phyloP scores from a whole-genome alignment of 805 yeast genomes.

The Candida nitratophila region DNA sequence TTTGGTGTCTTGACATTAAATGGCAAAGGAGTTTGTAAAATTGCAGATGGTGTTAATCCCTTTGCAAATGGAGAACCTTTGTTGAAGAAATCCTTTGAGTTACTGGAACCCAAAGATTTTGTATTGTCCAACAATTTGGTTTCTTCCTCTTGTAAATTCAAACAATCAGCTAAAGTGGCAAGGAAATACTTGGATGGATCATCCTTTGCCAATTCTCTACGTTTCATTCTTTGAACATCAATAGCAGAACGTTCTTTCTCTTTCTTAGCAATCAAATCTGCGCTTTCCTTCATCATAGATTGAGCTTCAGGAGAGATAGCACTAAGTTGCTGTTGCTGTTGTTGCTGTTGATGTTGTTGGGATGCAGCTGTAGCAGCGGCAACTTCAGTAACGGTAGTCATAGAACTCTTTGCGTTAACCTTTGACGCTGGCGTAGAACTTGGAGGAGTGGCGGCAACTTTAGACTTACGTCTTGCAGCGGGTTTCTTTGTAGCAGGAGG shows the following conservation, averaged over 20 bases:
- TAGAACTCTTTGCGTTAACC: neutral
- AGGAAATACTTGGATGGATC: slow-evolving; percentile 44
- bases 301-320: slow-evolving; percentile 23
- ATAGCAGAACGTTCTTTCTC: slow-evolving; percentile 17
- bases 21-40: slow-evolving; percentile 30
- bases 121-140: slow-evolving; percentile 18
- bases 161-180: slow-evolving; percentile 43
- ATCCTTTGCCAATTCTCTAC: slow-evolving; percentile 37
- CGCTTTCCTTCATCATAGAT: slow-evolving; percentile 22
- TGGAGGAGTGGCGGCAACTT: slow-evolving; percentile 11
- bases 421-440: slow-evolving; percentile 7
- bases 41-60: slow-evolving; percentile 31
- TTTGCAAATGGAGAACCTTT: slow-evolving; percentile 6
- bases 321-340: slow-evolving; percentile 2
- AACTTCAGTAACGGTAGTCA: slow-evolving; percentile 6
- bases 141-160: slow-evolving; percentile 37
- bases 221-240: slow-evolving; percentile 35
- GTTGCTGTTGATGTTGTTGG: slow-evolving; percentile 3
- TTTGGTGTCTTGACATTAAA: slow-evolving; percentile 27
- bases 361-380: slow-evolving; percentile 2
- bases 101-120: slow-evolving; percentile 3
- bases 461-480: slow-evolving; percentile 17
- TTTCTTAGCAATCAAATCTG: slow-evolving; percentile 21
- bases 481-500: slow-evolving; percentile 15
- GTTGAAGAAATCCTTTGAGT: slow-evolving; percentile 5